Percentiles rank a stretch among this genome's conserved stretches.
These are phyloP conservation scores for Zopfia rhizophila DNA, from an alignment of 2,329 filamentous ascomycete species.

Conservation along the genomic window DNA sequence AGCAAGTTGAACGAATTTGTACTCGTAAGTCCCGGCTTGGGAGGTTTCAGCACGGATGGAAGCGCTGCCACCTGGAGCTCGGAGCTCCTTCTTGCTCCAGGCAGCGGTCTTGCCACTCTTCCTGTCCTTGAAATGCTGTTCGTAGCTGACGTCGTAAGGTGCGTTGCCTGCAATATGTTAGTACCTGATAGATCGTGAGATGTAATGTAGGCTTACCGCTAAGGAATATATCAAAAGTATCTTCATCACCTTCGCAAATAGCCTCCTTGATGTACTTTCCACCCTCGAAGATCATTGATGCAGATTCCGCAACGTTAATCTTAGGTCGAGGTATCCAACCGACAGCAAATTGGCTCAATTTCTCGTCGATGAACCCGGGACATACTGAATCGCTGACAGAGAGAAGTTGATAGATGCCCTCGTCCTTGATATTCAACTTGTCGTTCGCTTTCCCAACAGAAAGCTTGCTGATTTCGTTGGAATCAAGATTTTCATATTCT, in stretches of 20 bases:
- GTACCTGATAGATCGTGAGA: slow-evolving; percentile 21
- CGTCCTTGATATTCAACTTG: slow-evolving; percentile 70
- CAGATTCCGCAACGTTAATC: slow-evolving; percentile 71
- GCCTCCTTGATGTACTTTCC: slow-evolving; percentile 76
- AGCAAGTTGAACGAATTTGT: slow-evolving; percentile 83
- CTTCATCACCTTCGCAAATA: slow-evolving; percentile 94
- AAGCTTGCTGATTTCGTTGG: slow-evolving; percentile 56
- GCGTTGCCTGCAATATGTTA: slow-evolving; percentile 69
- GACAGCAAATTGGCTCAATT: slow-evolving; percentile 79
- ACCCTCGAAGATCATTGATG: slow-evolving; percentile 65
- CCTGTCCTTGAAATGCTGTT: slow-evolving; percentile 76
- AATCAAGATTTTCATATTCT: slow-evolving; percentile 75
- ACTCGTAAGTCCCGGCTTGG: slow-evolving; percentile 84
- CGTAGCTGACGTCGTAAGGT: slow-evolving; percentile 85
- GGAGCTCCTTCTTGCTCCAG: slow-evolving; percentile 75
- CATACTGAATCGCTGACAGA: slow-evolving; percentile 83
- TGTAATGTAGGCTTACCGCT: slow-evolving; percentile 66
- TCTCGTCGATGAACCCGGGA: slow-evolving; percentile 79
- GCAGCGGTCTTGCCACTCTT: slow-evolving; percentile 68
- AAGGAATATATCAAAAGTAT: slow-evolving; percentile 83
- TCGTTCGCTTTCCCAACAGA: slow-evolving; percentile 72
- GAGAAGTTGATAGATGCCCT: slow-evolving; percentile 82
- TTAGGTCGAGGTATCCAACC: slow-evolving; percentile 86
- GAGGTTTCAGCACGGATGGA: slow-evolving; percentile 87
- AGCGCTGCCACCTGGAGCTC: slow-evolving; percentile 78